Base-by-base conservation (phyloP, 2,329 filamentous ascomycete genomes). In the Lachnellula suecica region DNA sequence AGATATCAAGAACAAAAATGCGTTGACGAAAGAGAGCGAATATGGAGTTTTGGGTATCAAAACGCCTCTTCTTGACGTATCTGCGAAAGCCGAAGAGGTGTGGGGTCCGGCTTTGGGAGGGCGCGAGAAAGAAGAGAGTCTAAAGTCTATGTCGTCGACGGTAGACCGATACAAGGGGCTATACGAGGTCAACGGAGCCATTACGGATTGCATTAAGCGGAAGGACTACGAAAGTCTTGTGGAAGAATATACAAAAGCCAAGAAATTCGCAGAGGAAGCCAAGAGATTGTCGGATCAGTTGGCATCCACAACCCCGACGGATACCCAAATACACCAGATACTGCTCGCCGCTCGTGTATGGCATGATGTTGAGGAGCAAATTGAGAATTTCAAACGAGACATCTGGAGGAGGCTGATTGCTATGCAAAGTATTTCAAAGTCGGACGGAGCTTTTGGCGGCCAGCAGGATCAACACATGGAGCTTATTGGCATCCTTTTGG, bases 81-180 rank as follows among this genome's bases (percentile, higher is more conserved):
- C 90, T 1, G 88, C 91, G 55, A 97, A 97, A 70, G 94, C 93
- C 0, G 91, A 97, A 70, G 94, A 99, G 65, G 89, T 99, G 8
- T 99, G 95, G 92, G 94, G 94, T 0, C 94, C 94, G 2, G 93
- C 94, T 1, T 72, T 99, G 34, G 91, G 91, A 35, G 94, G 94
- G 3, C 84, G 90, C 24, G 92, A 97, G 63, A 91, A 93, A 66
- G 94, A 97, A 65, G 89, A 92, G 66, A 87, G 87, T 56, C 77
- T 99, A 50, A 95, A 92, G 69, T 79, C 83, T 0, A 83, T 97
- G 8, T 79, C 91, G 20, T 79, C 81, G 8, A 85, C 87, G 13
- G 78, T 99, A 44, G 88, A 94, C 56, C 84, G 84, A 56, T 89
- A 94, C 68, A 87, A 85, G 54, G 87, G 88, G 29, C 84, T 94